phyloP scores from a whole-genome alignment of 106 monocot genomes.

The Amphibolis antarctica region DNA sequence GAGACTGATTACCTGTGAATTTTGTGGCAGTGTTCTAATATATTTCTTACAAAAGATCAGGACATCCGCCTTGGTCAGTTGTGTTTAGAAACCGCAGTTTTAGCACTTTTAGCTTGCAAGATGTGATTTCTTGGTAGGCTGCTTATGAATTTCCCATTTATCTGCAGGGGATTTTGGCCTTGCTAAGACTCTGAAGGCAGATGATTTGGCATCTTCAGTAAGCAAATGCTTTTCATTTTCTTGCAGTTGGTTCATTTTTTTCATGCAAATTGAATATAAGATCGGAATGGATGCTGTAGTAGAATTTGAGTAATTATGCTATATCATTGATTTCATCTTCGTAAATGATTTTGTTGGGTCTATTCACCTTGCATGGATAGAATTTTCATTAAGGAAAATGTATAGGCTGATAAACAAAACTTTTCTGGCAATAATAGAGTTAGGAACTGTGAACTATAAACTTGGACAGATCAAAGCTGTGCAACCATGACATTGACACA shows the following conservation, averaged over 20 bases:
- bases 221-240: slow-evolving; percentile 5
- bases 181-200: slow-evolving; percentile 91
- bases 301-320: too few relatives aligned
- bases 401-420: too few relatives aligned
- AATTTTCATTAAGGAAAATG: too few relatives aligned
- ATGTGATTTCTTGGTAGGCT: background rate
- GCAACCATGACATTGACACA: too few relatives aligned
- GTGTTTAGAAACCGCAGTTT: background rate
- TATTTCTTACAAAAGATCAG: slow-evolving; percentile 94
- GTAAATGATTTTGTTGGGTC: too few relatives aligned
- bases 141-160: background rate
- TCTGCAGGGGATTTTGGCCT: slow-evolving; percentile 94
- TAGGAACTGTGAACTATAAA: too few relatives aligned
- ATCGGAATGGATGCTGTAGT: too few relatives aligned
- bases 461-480: too few relatives aligned
- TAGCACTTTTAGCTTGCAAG: background rate
- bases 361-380: too few relatives aligned
- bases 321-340: too few relatives aligned
- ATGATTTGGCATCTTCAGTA: slow-evolving; percentile 99
- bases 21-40: slow-evolving; percentile 86
- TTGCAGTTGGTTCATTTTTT: background rate
- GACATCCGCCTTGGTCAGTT: slow-evolving; percentile 89
- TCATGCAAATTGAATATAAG: too few relatives aligned
- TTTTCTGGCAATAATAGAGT: too few relatives aligned
- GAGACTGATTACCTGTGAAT: background rate